These are phyloP conservation scores for Penicillium atrosanguineum DNA, from an alignment of 495 filamentous ascomycete species.

Conservation along the genomic window DNA sequence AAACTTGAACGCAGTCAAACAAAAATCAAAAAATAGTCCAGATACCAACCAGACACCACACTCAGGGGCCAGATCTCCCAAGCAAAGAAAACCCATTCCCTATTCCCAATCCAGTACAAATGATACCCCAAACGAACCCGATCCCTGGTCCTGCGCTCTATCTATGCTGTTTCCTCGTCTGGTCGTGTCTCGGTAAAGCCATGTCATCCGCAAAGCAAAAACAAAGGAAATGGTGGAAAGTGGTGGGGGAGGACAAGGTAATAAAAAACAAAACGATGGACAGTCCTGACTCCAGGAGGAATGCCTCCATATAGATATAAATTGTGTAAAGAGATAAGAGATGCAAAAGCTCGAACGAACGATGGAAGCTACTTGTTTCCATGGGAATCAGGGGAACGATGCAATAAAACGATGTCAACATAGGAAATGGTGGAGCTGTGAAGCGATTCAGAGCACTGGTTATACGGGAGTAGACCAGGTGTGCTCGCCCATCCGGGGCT, in stretches of 20 bases:
- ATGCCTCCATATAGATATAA: slow-evolving; percentile 30
- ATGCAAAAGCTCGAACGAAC: slow-evolving; percentile 11
- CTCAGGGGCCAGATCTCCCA: slow-evolving; percentile 10
- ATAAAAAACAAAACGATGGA: slow-evolving; percentile 16
- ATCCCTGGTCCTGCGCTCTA: slow-evolving; percentile 27
- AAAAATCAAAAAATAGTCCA: slow-evolving; percentile 8
- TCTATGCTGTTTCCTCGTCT: slow-evolving; percentile 32
- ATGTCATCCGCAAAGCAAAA: slow-evolving; percentile 25
- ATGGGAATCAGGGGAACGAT: slow-evolving; percentile 29
- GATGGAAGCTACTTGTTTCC: slow-evolving; percentile 18
- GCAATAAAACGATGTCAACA: slow-evolving; percentile 23
- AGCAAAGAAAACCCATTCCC: slow-evolving; percentile 15
- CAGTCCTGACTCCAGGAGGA: slow-evolving; percentile 33
- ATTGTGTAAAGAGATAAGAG: slow-evolving; percentile 21
- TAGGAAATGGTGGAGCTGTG: slow-evolving; percentile 12
- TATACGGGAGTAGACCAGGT: slow-evolving; percentile 45
- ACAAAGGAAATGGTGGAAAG: slow-evolving; percentile 16
- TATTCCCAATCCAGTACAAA: slow-evolving; percentile 25
- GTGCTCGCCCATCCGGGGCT: slow-evolving; percentile 44
- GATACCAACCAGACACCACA: slow-evolving; percentile 24
- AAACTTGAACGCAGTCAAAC: slow-evolving; percentile 11
- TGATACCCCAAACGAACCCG: slow-evolving; percentile 17
- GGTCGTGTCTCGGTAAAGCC: slow-evolving; percentile 32
- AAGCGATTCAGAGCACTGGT: slow-evolving; percentile 8
- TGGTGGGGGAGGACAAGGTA: slow-evolving; percentile 15